Evolutionary conservation across 768 basidiomycete species (phyloP).

Genomic region (Amanita rimosa): DNA sequence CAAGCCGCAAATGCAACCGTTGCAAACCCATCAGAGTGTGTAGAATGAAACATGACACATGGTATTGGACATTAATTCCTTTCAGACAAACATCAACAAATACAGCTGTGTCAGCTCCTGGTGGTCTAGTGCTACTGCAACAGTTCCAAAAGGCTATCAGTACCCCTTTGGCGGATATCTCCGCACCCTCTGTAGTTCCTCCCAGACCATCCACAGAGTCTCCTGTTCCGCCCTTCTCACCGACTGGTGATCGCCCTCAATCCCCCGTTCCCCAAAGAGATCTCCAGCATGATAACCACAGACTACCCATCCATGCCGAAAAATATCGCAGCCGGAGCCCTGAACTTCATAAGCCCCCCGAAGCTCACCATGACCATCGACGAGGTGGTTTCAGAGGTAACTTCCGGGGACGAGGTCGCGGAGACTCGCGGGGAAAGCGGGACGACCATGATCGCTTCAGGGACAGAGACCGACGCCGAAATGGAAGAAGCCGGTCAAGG

Average conservation of each 20-base stretch:
- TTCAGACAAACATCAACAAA: slow-evolving; percentile 54
- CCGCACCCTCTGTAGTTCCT: slow-evolving; percentile 17
- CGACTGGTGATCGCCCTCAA: slow-evolving; percentile 23
- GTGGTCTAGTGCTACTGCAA: slow-evolving; percentile 52
- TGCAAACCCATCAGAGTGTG: slow-evolving; percentile 11
- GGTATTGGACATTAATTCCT: slow-evolving; percentile 14
- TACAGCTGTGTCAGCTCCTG: neutral
- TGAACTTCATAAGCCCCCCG: slow-evolving; percentile 37
- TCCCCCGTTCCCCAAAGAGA: slow-evolving; percentile 30
- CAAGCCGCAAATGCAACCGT: slow-evolving; percentile 45
- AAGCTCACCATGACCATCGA: slow-evolving; percentile 40
- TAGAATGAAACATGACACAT: slow-evolving; percentile 32
- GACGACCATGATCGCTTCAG: slow-evolving; percentile 50
- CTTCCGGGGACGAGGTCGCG: slow-evolving; percentile 49
- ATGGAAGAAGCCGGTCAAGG: slow-evolving; percentile 57
- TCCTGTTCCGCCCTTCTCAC: slow-evolving; percentile 17
- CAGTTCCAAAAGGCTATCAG: slow-evolving; percentile 50
- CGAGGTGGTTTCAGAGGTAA: slow-evolving; percentile 47
- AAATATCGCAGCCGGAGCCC: slow-evolving; percentile 30
- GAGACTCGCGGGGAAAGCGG: slow-evolving; percentile 36
- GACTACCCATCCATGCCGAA: slow-evolving; percentile 32
- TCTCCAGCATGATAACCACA: slow-evolving; percentile 27
- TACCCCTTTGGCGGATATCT: slow-evolving; percentile 21
- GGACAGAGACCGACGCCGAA: slow-evolving; percentile 31
- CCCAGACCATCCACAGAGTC: slow-evolving; percentile 5